A percentile compares a stretch with the other conserved stretches of the same genome.
Conservation (phyloP, 1,284 basidiomycete species). For the Malassezia restricta region DNA sequence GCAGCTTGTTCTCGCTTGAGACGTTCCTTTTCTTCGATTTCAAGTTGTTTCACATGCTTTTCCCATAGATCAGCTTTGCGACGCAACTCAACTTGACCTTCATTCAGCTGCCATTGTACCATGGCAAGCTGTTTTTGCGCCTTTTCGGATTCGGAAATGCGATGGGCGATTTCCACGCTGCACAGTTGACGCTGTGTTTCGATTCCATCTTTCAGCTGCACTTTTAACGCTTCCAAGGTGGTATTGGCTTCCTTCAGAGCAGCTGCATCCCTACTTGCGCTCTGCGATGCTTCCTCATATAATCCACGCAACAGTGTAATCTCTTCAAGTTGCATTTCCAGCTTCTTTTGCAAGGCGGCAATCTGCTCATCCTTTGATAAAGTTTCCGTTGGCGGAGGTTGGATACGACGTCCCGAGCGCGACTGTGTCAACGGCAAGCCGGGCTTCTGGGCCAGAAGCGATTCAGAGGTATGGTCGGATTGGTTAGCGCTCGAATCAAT, state of each 20-base stretch:
- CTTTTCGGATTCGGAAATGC: neutral
- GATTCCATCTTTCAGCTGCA: neutral
- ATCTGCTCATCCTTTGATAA: neutral
- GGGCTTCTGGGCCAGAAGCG: too few relatives aligned
- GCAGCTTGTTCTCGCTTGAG: neutral
- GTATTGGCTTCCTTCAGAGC: neutral
- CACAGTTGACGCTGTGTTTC: neutral
- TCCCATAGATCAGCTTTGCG: slow-evolving; percentile 9
- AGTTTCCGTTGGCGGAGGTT: neutral
- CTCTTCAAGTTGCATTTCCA: slow-evolving; percentile 1
- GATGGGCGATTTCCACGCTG: neutral
- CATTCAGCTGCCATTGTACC: neutral
- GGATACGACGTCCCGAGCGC: slow-evolving; percentile 1
- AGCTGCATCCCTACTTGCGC: neutral
- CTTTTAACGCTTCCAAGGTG: neutral
- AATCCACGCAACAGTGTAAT: neutral
- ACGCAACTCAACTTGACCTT: neutral
- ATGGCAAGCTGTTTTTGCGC: neutral
- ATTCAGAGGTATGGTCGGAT: too few relatives aligned
- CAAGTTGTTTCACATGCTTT: neutral
- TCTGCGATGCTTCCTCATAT: slow-evolving; percentile 8
- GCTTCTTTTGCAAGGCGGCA: neutral
- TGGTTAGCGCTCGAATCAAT: too few relatives aligned
- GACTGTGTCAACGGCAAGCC: neutral
- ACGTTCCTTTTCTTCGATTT: neutral